Conservation (phyloP, 1,284 basidiomycete species). For the Ustilago trichophora region DNA sequence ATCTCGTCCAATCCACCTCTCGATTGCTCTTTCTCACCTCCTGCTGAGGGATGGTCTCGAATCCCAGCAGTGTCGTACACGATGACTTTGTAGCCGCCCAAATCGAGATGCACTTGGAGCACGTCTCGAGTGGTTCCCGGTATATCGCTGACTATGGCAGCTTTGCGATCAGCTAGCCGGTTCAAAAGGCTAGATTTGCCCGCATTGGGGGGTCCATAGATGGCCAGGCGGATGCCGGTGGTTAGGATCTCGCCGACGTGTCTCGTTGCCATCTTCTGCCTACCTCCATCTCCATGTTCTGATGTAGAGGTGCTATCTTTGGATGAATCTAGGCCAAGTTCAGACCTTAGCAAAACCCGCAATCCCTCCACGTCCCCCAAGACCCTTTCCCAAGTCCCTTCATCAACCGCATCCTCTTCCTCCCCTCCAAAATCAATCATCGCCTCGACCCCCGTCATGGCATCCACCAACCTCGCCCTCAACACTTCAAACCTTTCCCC, state of each 20-base stretch:
- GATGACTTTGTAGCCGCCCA: slow-evolving; percentile 78
- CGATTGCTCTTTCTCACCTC: too few species aligned
- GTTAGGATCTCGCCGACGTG: slow-evolving; percentile 81
- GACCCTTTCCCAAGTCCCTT: slow-evolving; percentile 72
- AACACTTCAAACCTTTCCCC: slow-evolving; percentile 73
- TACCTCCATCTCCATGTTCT: neutral
- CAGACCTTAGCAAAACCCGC: slow-evolving; percentile 1
- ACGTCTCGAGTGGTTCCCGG: slow-evolving; percentile 89
- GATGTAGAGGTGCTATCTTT: too few species aligned
- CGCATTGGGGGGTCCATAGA: slow-evolving; percentile 88
- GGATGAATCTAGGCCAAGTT: slow-evolving; percentile 8
- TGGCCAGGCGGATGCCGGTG: slow-evolving; percentile 80
- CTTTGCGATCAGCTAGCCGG: slow-evolving; percentile 81
- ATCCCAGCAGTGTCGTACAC: slow-evolving; percentile 86
- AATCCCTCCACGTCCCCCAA: slow-evolving; percentile 1
- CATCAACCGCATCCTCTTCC: slow-evolving; percentile 87
- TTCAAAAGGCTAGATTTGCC: slow-evolving; percentile 87
- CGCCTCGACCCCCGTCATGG: slow-evolving; percentile 81
- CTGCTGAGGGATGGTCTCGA: too few species aligned
- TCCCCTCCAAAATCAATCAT: slow-evolving; percentile 88
- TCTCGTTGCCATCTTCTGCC: slow-evolving; percentile 70
- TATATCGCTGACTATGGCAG: slow-evolving; percentile 84
- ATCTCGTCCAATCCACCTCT: slow-evolving; percentile 76
- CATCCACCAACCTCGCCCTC: slow-evolving; percentile 74
- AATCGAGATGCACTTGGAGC: slow-evolving; percentile 81